A percentile compares a stretch with the other conserved stretches of the same genome.
These are phyloP conservation scores for Candida tammaniensis DNA, from an alignment of 805 yeast genomes.

Conservation along the genomic window DNA sequence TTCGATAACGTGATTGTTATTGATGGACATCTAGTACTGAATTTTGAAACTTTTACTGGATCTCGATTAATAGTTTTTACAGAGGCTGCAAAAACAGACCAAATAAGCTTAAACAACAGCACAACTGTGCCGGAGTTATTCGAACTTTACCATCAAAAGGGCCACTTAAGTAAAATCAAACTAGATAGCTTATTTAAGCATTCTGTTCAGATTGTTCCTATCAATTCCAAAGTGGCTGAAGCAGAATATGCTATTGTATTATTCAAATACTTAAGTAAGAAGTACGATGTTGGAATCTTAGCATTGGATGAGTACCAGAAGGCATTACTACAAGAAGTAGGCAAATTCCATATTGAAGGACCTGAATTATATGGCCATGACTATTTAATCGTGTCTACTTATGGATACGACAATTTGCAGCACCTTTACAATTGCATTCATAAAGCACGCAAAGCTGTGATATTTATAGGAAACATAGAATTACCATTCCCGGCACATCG, in stretches of 20 bases:
- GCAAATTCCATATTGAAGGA: not conserved
- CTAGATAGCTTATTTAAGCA: not conserved
- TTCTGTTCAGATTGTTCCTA: conserved; percentile 1
- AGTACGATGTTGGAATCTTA: conserved; percentile 5
- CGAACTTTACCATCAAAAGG: conserved; percentile 1
- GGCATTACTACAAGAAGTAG: conserved; percentile 10
- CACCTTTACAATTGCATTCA: conserved; percentile 11
- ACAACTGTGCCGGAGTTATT: conserved; percentile 2
- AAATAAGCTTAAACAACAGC: not conserved
- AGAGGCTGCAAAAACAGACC: not conserved
- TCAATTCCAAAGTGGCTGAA: conserved; percentile 9
- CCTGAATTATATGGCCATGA: conserved; percentile 5
- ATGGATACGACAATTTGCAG: conserved; percentile 6
- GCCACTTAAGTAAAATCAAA: not conserved
- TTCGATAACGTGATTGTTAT: not conserved
- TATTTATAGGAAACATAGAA: conserved; percentile 7
- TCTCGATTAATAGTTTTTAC: not conserved
- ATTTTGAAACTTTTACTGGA: not conserved
- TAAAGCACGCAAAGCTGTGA: conserved; percentile 5
- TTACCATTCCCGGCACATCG: not conserved
- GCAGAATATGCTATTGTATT: conserved; percentile 8
- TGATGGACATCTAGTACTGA: conserved; percentile 5
- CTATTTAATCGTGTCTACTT: conserved; percentile 10
- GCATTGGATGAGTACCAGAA: conserved; percentile 10
- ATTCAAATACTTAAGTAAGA: conserved; percentile 2